These are phyloP conservation scores for Paecilomyces niveus DNA, from an alignment of 2,329 filamentous ascomycete species.

Conservation along the genomic window DNA sequence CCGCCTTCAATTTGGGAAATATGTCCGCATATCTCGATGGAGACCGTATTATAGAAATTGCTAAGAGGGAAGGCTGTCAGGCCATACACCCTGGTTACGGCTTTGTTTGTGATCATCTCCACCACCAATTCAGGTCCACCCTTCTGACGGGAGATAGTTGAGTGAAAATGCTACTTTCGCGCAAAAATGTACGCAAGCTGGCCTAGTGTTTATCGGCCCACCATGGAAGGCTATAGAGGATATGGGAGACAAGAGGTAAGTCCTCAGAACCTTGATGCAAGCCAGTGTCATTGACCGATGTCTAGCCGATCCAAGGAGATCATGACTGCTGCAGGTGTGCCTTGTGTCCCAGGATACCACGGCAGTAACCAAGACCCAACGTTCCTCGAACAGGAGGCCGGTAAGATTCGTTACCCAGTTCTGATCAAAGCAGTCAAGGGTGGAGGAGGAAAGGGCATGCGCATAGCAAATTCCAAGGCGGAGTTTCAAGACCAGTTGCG, in stretches of 20 bases:
- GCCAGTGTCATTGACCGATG: conserved; percentile 4
- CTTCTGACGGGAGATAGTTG: conserved; percentile 37
- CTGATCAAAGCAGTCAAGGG: conserved; percentile 61
- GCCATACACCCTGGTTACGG: conserved; percentile 96
- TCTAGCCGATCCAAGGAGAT: conserved; percentile 77
- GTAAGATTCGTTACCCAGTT: conserved; percentile 60
- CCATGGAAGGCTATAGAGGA: conserved; percentile 67
- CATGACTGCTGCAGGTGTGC: conserved; percentile 90
- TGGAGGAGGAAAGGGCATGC: conserved; percentile 62
- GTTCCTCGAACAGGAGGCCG: conserved; percentile 61
- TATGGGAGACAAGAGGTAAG: conserved; percentile 86
- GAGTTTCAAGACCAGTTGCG: conserved; percentile 56
- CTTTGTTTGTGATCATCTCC: conserved; percentile 46
- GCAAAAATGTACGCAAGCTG: conserved; percentile 77
- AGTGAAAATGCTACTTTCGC: conserved; percentile 93
- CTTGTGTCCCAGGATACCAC: conserved; percentile 94
- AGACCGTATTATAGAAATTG: conserved; percentile 81
- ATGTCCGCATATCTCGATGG: conserved; percentile 88
- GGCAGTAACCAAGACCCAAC: conserved; percentile 68
- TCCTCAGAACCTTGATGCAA: not conserved
- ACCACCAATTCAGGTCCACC: not conserved
- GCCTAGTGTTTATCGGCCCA: conserved; percentile 89
- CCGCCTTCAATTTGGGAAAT: conserved; percentile 74
- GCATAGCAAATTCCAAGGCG: conserved; percentile 51
- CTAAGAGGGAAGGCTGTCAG: conserved; percentile 77